phyloP scores from a whole-genome alignment of 148 eudicot species.

The Amaranthus cruentus region DNA sequence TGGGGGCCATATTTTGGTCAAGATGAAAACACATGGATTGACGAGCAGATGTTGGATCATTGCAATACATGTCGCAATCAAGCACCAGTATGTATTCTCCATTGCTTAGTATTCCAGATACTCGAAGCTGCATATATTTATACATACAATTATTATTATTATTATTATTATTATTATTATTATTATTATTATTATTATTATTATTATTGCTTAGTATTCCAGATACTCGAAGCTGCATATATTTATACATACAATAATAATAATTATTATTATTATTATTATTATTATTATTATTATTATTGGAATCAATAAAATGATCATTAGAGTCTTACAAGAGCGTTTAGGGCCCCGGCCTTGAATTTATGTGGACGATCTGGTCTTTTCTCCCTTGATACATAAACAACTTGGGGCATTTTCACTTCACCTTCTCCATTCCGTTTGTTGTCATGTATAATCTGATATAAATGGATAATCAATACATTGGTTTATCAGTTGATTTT shows the following conservation, averaged over 20 bases:
- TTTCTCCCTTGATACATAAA: conserved; percentile 57
- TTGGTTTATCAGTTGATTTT: no score
- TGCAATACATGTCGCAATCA: conserved; percentile 62
- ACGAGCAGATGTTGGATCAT: conserved; percentile 48
- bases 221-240: conserved; percentile 28
- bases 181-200: not conserved
- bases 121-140: conserved; percentile 11
- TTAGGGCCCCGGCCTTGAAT: conserved; percentile 67
- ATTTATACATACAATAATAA: not conserved
- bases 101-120: conserved; percentile 53
- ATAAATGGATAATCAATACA: not conserved
- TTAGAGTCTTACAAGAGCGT: conserved; percentile 36
- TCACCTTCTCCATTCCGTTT: conserved; percentile 14
- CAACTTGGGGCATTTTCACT: conserved; percentile 48
- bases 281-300: no score
- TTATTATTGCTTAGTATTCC: conserved; percentile 43
- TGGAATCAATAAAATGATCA: not conserved
- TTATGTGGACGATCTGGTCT: conserved; percentile 53
- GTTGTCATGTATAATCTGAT: conserved; percentile 28
- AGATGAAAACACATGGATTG: conserved; percentile 67
- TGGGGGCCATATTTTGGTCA: conserved; percentile 35
- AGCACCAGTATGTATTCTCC: conserved; percentile 40
- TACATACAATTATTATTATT: no score
- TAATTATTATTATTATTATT: not conserved
- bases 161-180: no score